Base-by-base conservation (phyloP, 768 basidiomycete species). In the Hypholoma fasciculare region DNA sequence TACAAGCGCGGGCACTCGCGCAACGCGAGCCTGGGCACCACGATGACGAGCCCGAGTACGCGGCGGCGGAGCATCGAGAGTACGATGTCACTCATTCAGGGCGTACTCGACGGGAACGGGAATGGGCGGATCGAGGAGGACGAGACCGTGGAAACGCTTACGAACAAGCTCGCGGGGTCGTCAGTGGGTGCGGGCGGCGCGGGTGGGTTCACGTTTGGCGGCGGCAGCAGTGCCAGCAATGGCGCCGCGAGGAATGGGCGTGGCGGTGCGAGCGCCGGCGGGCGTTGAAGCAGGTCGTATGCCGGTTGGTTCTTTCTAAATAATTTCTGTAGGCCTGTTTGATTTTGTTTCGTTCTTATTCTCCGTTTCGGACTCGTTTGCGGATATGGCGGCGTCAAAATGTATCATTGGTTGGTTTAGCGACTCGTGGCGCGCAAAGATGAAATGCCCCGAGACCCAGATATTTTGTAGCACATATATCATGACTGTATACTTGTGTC, bases 31-130 rank as follows among this genome's bases (percentile, higher is more conserved):
- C 72, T 98, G 61, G 96, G 96, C 3, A 98, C 96, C 62, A 98
- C 96, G 62, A 90, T 88, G 86, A 96, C 96, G 51, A 92, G 89
- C 67, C 96, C 97, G 13, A 95, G 92, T 71, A 98, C 89, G 50
- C 78, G 97, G 63, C 79, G 96, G 73, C 78, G 96, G 71, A 94
- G 91, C 70, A 72, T 98, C 71, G 96, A 98, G 79, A 95, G 90
- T 71, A 98, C 97, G 52, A 94, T 96, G 80, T 89, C 89, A 61
- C 83, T 98, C 70, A 96, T 98, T 67, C 89, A 95, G 73, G 93
- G 94, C 64, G 96, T 91, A 6, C 86, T 89, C 73, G 95, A 96
- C 52, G 92, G 91, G 34, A 87, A 81, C 52, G 60, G 91, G 34
- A 87, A 81, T 52, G 60, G 66, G 46, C 64, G 69, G 51, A 62